These are phyloP conservation scores for Globomyces sp. DNA, from an alignment of 371 early-diverging fungal genomes.

Conservation along the genomic window DNA sequence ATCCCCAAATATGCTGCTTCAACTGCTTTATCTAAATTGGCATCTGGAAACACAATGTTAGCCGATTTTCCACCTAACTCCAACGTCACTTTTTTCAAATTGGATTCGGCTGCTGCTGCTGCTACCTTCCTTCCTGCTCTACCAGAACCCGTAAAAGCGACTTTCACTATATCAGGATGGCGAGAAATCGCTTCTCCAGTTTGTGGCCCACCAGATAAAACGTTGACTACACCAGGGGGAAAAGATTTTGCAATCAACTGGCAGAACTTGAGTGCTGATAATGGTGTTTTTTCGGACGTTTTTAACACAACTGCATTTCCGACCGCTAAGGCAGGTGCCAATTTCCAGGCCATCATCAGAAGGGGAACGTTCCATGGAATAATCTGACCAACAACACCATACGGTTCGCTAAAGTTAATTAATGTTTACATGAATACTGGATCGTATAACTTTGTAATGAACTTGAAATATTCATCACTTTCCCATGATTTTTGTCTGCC, in stretches of 20 bases:
- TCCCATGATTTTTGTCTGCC: too few species aligned
- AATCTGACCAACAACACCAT: constrained; percentile 79
- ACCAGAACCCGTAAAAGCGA: constrained; percentile 11
- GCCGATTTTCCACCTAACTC: constrained; percentile 36
- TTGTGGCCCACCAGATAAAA: neutral
- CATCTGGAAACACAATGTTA: constrained; percentile 25
- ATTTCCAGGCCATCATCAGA: constrained; percentile 76
- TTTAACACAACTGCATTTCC: constrained; percentile 61
- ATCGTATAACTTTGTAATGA: too few species aligned
- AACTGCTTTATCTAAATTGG: constrained; percentile 23
- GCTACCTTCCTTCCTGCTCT: constrained; percentile 4
- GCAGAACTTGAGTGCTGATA: constrained; percentile 47
- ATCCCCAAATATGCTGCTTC: constrained; percentile 22
- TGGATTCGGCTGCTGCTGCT: neutral
- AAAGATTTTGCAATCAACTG: constrained; percentile 26
- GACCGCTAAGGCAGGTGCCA: constrained; percentile 82
- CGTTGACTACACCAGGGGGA: neutral
- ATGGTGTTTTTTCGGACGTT: constrained; percentile 66
- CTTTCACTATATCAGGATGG: neutral
- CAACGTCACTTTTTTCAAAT: constrained; percentile 11
- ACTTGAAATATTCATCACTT: too few species aligned
- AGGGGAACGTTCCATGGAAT: constrained; percentile 82
- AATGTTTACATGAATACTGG: too few species aligned
- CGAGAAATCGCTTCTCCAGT: neutral
- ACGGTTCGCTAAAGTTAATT: constrained; percentile 58